phyloP scores from a whole-genome alignment of 2,329 filamentous ascomycete species.

The Botrytis deweyae region DNA sequence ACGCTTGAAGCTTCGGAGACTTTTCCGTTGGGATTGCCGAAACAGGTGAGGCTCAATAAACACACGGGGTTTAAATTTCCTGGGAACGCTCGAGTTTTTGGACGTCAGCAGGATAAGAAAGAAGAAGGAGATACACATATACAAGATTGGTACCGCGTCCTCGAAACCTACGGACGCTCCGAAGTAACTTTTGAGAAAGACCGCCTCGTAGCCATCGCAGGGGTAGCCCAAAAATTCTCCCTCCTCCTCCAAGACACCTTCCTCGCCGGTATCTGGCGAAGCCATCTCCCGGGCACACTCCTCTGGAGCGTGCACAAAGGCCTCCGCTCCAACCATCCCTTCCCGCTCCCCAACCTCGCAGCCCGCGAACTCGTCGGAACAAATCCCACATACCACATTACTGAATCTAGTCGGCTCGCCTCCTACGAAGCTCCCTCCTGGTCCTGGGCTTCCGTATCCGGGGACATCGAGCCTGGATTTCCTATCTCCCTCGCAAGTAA shows the following conservation, averaged over 20 bases:
- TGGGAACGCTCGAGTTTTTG: not conserved
- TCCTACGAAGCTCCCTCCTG: not conserved
- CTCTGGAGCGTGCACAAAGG: not conserved
- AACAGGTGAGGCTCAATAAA: not conserved
- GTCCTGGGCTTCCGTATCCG: not conserved
- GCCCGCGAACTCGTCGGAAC: not conserved
- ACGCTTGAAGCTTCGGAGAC: not conserved
- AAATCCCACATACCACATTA: not conserved
- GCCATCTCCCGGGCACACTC: not conserved
- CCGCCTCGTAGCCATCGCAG: not conserved
- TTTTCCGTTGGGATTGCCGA: not conserved
- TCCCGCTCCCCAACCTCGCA: not conserved
- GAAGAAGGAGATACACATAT: not conserved
- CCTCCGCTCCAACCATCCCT: not conserved
- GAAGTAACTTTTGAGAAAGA: not conserved
- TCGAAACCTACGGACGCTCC: not conserved
- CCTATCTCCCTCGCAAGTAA: rapidly evolving
- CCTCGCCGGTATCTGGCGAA: not conserved
- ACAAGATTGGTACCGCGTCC: not conserved
- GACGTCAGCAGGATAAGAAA: not conserved
- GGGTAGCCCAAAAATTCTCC: not conserved
- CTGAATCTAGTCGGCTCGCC: not conserved
- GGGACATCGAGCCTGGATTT: not conserved
- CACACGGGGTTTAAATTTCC: not conserved
- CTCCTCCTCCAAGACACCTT: not conserved